Conservation (phyloP, 805 yeast species). For the Candida tammaniensis region DNA sequence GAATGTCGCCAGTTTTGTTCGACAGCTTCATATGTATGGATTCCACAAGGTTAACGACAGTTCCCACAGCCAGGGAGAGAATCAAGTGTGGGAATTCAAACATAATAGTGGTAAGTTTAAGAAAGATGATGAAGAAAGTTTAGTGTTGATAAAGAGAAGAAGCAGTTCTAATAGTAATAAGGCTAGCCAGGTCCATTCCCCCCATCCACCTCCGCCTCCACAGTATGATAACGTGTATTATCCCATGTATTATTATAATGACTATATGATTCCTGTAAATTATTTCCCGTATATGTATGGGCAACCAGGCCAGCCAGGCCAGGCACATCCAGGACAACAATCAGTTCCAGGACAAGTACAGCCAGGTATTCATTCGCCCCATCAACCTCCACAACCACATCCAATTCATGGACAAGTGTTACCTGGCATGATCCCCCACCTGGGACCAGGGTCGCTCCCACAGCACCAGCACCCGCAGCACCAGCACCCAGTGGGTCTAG, state of each 20-base stretch:
- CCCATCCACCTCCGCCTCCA: slow-evolving; percentile 2
- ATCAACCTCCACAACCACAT: too few species aligned
- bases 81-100: slow-evolving; percentile 52
- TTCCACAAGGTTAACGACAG: slow-evolving; percentile 74
- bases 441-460: too few species aligned
- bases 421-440: too few species aligned
- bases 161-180: slow-evolving; percentile 32
- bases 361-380: too few species aligned
- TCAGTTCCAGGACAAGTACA: neutral
- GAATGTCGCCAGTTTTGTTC: slow-evolving; percentile 87
- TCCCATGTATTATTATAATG: slow-evolving; percentile 11
- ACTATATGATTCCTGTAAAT: slow-evolving; percentile 12
- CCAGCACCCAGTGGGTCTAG: slow-evolving; percentile 5
- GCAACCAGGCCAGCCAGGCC: too few species aligned
- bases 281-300: too few species aligned
- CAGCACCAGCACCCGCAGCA: slow-evolving; percentile 7
- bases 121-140: slow-evolving; percentile 44
- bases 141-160: slow-evolving; percentile 48
- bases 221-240: slow-evolving; percentile 4
- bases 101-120: slow-evolving; percentile 50
- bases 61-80: slow-evolving; percentile 21
- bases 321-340: too few species aligned
- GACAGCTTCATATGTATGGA: slow-evolving; percentile 95
- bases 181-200: slow-evolving; percentile 6
- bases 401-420: too few species aligned